Percentiles rank a stretch among this genome's conserved stretches.
phyloP scores from a whole-genome alignment of 139 green algal genomes.

The Chlorokybus atmophyticus region DNA sequence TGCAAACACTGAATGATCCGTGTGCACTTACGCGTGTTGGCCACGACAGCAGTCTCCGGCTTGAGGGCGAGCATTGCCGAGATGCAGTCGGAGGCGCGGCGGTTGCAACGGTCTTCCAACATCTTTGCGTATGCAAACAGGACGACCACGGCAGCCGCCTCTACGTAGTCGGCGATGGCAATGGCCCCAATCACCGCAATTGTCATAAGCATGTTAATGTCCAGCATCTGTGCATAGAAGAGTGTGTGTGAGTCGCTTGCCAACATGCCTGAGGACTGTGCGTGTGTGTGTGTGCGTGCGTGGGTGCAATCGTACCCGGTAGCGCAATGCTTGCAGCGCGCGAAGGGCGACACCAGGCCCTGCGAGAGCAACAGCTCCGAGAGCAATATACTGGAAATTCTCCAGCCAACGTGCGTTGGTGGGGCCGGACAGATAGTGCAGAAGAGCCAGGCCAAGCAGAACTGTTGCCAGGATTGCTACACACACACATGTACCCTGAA shows the following conservation, averaged over 20 bases:
- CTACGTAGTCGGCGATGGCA: constrained; percentile 38
- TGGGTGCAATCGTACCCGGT: too few relatives aligned
- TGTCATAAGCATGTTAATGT: constrained; percentile 49
- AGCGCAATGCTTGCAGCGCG: constrained; percentile 21
- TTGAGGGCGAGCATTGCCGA: constrained; percentile 12
- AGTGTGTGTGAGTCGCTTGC: too few relatives aligned
- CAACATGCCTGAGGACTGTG: too few relatives aligned
- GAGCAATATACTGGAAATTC: constrained; percentile 42
- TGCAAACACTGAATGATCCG: too few relatives aligned
- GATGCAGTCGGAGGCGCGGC: neutral
- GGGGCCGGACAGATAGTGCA: too few relatives aligned
- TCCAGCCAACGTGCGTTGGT: too few relatives aligned
- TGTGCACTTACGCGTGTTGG: neutral
- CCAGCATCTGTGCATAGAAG: too few relatives aligned
- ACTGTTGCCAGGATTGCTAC: too few relatives aligned
- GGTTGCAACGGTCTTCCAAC: constrained; percentile 31
- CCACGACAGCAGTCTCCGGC: constrained; percentile 4
- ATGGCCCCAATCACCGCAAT: constrained; percentile 32
- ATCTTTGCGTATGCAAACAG: constrained; percentile 48
- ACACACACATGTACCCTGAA: too few relatives aligned
- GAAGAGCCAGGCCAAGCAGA: too few relatives aligned
- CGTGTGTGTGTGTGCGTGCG: too few relatives aligned
- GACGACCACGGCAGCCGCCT: constrained; percentile 44
- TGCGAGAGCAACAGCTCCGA: constrained; percentile 35
- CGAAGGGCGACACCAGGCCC: constrained; percentile 33